Evolutionary conservation across 768 basidiomycete genomes (phyloP), one percentile per base, ranked within the genome.

Genomic region (Pleurotus pulmonarius): DNA sequence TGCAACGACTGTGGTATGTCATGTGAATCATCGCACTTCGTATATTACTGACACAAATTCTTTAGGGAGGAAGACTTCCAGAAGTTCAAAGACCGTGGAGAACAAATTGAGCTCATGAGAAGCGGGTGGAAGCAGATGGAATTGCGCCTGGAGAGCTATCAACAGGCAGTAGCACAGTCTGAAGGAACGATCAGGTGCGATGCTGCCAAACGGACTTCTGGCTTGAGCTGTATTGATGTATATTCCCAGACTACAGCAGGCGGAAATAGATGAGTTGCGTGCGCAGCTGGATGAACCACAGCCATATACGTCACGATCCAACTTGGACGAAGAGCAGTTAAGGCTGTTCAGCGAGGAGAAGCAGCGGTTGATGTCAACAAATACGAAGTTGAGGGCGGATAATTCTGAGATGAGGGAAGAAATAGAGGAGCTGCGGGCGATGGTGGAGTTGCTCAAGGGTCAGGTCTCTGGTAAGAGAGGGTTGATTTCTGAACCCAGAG

Each of bases 1-100:
- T 88, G 64, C 89, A 92, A 64, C 78, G 81, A 49, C 70, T 93
- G 61, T 96, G 93, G 94, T 91, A 67, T 26, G 82, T 69, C 9
- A 11, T 13, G n/a, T 34, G 1, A 26, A 48, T 56, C 40, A 44
- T 44, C 12, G 7, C 5, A 16, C 1, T 34, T 22, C 22, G 29
- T 39, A 13, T 49, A 6, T 43, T 25, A 45, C 47, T 16, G 49
- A 58, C n/a, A 53, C 47, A 37, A 45, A 46, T 37, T 16, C 11
- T 34, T 34, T 58, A 93, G 91, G 88, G 88, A 91, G 58, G 75
- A 74, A 20, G 90, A 92, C 63, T 89, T 90, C 60, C 75, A 78
- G 55, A 86, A 77, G 61, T 87, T 87, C 59, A 88, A 86, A 56
- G 80, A 82, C 46, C 80, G 83, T 40, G 83, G 77, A 37, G 80